Conservation (phyloP, 2,329 filamentous ascomycete genomes). For the Metarhizium robertsii region DNA sequence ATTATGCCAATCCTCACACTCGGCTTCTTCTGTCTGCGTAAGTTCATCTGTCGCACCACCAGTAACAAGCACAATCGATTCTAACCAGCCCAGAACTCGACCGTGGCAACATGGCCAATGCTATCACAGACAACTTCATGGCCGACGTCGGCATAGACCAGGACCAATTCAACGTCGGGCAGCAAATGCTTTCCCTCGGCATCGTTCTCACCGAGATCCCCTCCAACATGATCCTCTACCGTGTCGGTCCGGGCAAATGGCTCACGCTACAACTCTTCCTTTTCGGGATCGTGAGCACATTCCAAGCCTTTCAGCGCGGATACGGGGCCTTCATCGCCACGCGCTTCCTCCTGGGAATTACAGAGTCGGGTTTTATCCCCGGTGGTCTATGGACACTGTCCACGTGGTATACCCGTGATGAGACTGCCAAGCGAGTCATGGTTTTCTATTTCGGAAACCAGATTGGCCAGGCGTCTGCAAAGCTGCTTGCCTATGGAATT, state of each 20-base stretch:
- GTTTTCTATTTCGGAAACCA: conserved; percentile 49
- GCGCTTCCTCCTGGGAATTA: conserved; percentile 41
- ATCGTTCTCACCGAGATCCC: conserved; percentile 36
- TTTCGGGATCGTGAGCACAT: conserved; percentile 42
- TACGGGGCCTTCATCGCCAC: conserved; percentile 39
- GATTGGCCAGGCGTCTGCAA: conserved; percentile 29
- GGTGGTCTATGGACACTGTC: conserved; percentile 41
- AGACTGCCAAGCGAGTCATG: conserved; percentile 42
- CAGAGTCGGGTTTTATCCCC: conserved; percentile 46
- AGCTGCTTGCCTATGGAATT: conserved; percentile 34
- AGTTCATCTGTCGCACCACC: conserved; percentile 7
- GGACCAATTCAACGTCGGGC: conserved; percentile 42
- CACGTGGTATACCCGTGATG: conserved; percentile 44
- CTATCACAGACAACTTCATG: conserved; percentile 39
- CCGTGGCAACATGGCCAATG: conserved; percentile 34
- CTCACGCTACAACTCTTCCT: conserved; percentile 43
- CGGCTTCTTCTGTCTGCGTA: conserved; percentile 33
- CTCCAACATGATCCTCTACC: conserved; percentile 25
- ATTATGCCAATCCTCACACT: conserved; percentile 33
- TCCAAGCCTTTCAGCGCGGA: conserved; percentile 41
- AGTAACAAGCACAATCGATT: neutral
- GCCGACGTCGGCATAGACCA: conserved; percentile 38
- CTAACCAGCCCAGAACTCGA: conserved; percentile 22
- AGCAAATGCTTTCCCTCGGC: conserved; percentile 39
- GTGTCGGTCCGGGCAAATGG: conserved; percentile 38